Evolutionary conservation across 2,329 filamentous ascomycete species (phyloP).

Genomic region (Biscogniauxia mediterranea): DNA sequence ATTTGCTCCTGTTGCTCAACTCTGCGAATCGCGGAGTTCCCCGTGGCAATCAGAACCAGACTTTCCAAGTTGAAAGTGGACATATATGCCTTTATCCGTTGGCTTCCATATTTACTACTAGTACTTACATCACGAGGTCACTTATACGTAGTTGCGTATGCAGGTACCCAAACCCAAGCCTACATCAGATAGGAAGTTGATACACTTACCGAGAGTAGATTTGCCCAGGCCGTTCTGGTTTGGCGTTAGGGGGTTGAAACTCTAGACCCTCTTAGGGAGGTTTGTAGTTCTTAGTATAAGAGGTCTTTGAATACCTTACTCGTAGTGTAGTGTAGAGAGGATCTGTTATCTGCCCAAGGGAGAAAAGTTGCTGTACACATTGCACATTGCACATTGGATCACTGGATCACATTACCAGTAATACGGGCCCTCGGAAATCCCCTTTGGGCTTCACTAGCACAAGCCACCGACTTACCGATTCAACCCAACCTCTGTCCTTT

Average conservation of each 20-base stretch:
- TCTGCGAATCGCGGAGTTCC: constrained; percentile 2
- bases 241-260: not conserved
- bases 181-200: not conserved
- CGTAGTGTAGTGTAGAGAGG: not conserved
- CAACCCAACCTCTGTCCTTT: not conserved
- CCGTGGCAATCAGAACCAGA: constrained; percentile 3
- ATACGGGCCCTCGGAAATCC: not conserved
- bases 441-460: constrained; percentile 2
- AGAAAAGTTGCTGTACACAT: not conserved
- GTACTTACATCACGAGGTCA: not conserved
- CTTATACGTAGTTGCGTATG: not conserved
- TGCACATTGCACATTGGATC: too few species aligned
- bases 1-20: not conserved
- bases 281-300: not conserved
- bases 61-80: not conserved
- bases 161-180: not conserved
- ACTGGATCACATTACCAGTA: not conserved
- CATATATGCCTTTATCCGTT: constrained; percentile 5
- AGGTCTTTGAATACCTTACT: not conserved
- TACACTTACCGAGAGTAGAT: not conserved
- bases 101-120: not conserved
- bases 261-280: not conserved
- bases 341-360: not conserved
- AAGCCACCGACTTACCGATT: constrained; percentile 2
- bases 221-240: not conserved